Evolutionary conservation across 805 yeast species (phyloP).

Genomic region (Helenozyma rhizophorensis): DNA sequence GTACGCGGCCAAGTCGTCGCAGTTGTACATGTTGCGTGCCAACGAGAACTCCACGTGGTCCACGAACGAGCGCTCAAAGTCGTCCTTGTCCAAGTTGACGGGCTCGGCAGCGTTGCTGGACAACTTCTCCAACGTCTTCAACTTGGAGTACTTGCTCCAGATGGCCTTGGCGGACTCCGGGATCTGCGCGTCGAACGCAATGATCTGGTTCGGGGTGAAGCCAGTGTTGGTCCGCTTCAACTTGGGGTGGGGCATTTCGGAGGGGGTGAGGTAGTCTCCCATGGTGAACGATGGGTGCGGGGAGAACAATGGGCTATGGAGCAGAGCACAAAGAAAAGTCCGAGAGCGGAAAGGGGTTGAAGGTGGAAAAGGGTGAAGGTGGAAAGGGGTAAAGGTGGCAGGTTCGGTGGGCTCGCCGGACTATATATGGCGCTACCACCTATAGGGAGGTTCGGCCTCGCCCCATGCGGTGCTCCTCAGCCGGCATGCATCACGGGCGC

Average conservation of each 20-base stretch:
- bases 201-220: constrained; percentile 84
- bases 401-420: too few species aligned
- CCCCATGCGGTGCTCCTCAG: too few species aligned
- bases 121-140: constrained; percentile 18
- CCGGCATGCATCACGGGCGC: too few species aligned
- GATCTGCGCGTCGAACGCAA: constrained; percentile 73
- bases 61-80: constrained; percentile 65
- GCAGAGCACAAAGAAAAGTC: too few species aligned
- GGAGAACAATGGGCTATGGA: too few species aligned
- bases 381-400: too few species aligned
- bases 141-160: constrained; percentile 69
- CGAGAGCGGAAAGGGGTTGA: too few species aligned
- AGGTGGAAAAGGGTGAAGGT: too few species aligned
- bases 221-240: constrained; percentile 83
- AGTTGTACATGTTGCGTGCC: constrained; percentile 89
- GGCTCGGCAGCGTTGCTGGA: constrained; percentile 32
- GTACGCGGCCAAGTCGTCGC: constrained; percentile 89
- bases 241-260: constrained; percentile 35
- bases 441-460: too few species aligned
- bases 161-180: constrained; percentile 72
- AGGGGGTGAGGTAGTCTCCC: constrained; percentile 37
- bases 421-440: too few species aligned
- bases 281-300: constrained; percentile 9
- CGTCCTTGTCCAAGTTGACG: constrained; percentile 37
- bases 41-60: constrained; percentile 85